Evolutionary conservation across 441 rosid species (phyloP).

Genomic region (Croton setiger): DNA sequence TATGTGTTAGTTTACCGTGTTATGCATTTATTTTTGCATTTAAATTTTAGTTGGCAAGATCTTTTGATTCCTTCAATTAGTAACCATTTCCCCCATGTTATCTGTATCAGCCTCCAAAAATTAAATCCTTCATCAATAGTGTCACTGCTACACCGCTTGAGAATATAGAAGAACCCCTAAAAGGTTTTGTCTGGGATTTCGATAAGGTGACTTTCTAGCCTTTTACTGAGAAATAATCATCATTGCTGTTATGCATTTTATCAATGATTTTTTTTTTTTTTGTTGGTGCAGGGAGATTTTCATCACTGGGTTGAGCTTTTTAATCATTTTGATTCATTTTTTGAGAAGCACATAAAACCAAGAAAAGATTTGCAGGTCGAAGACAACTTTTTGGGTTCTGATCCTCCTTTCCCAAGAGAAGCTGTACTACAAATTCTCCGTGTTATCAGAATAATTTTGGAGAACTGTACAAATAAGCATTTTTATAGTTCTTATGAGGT

Average conservation of each 20-base stretch:
- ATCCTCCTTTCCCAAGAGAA: slow-evolving; percentile 81
- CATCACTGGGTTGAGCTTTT: slow-evolving; percentile 99
- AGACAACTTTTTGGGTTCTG: slow-evolving; percentile 65
- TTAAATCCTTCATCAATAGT: slow-evolving; percentile 71
- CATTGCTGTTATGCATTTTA: not conserved
- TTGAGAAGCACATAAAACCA: slow-evolving; percentile 81
- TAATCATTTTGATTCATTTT: slow-evolving; percentile 88
- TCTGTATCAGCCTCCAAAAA: slow-evolving; percentile 82
- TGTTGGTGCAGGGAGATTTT: slow-evolving; percentile 80
- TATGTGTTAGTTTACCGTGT: not conserved
- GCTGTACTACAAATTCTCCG: slow-evolving; percentile 91
- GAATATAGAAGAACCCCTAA: slow-evolving; percentile 72
- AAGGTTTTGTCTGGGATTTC: slow-evolving; percentile 82
- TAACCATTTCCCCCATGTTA: slow-evolving; percentile 17
- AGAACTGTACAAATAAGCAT: slow-evolving; percentile 94
- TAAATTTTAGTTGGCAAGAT: slow-evolving; percentile 13
- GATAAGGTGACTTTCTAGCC: slow-evolving; percentile 57
- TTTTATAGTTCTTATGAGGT: slow-evolving; percentile 96
- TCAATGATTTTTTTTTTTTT: slow-evolving; percentile 20
- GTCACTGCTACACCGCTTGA: slow-evolving; percentile 71
- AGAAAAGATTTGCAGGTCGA: slow-evolving; percentile 89
- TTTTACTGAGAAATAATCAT: slow-evolving; percentile 16
- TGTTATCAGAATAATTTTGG: slow-evolving; percentile 85
- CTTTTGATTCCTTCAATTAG: slow-evolving; percentile 3
- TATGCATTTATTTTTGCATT: slow-evolving; percentile 8